These are phyloP conservation scores for Astrocystis sublimbata DNA, from an alignment of 495 filamentous ascomycete species.

Conservation along the genomic window DNA sequence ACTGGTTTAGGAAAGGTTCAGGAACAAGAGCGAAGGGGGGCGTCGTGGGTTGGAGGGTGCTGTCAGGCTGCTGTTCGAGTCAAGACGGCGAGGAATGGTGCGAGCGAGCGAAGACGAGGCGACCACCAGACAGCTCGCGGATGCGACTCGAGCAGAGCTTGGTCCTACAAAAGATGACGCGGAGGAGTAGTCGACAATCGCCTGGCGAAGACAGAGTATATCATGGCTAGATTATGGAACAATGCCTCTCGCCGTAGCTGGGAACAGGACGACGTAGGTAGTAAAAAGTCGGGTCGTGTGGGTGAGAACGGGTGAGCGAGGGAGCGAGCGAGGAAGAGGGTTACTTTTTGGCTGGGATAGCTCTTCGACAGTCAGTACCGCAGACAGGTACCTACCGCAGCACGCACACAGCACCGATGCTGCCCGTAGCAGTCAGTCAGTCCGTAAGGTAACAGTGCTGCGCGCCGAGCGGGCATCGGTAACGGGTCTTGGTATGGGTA, in stretches of 20 bases:
- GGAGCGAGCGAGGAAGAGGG: constrained; percentile 14
- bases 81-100: constrained; percentile 10
- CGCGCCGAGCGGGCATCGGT: no score
- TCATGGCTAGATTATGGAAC: constrained; percentile 32
- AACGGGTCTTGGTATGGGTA: no score
- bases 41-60: background rate
- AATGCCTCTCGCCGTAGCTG: constrained; percentile 20
- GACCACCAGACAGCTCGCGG: constrained; percentile 4
- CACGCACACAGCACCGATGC: background rate
- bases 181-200: constrained; percentile 31
- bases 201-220: constrained; percentile 21
- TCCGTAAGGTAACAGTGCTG: constrained; percentile 2
- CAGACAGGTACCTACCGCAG: background rate
- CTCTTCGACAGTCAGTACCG: background rate
- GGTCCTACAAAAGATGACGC: constrained; percentile 26
- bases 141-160: constrained; percentile 18
- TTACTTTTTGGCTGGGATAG: constrained; percentile 14
- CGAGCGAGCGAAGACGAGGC: constrained; percentile 9
- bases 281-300: constrained; percentile 8
- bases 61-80: constrained; percentile 15
- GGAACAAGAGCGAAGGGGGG: background rate
- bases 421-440: background rate
- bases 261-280: constrained; percentile 6
- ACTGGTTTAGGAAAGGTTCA: constrained; percentile 8
- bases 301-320: no score